Evolutionary conservation across 2,329 filamentous ascomycete species (phyloP).

Genomic region (Pezicula neosporulosa): DNA sequence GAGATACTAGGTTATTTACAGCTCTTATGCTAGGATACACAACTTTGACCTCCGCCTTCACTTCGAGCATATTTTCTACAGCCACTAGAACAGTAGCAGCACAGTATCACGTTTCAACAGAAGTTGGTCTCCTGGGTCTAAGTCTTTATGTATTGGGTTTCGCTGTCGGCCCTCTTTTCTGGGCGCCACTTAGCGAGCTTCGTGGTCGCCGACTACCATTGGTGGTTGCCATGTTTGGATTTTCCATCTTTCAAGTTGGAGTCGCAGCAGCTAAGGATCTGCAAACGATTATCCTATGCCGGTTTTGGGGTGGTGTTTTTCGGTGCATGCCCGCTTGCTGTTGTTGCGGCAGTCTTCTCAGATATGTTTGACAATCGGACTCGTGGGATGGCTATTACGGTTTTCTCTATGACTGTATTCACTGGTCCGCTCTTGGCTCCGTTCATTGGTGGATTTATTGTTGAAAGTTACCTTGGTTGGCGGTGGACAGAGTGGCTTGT

Average conservation of each 20-base stretch:
- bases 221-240: constrained; percentile 61
- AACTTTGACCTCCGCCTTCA: constrained; percentile 68
- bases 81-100: constrained; percentile 54
- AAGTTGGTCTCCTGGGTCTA: constrained; percentile 63
- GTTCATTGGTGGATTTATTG: constrained; percentile 67
- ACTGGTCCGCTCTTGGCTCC: constrained; percentile 64
- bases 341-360: constrained; percentile 68
- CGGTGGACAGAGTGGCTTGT: constrained; percentile 68
- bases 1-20: constrained; percentile 48
- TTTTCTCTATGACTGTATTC: constrained; percentile 62
- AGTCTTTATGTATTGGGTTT: constrained; percentile 71
- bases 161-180: constrained; percentile 67
- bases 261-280: constrained; percentile 65
- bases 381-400: constrained; percentile 53
- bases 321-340: constrained; percentile 65
- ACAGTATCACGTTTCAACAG: constrained; percentile 56
- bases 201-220: constrained; percentile 63
- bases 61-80: constrained; percentile 71
- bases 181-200: constrained; percentile 71
- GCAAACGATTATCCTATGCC: constrained; percentile 65
- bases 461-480: constrained; percentile 61
- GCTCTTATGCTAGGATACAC: constrained; percentile 69
- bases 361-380: constrained; percentile 68
- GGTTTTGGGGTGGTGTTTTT: constrained; percentile 72
- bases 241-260: constrained; percentile 65